Percentiles rank a stretch among this genome's conserved stretches.
phyloP scores from a whole-genome alignment of 2,329 filamentous ascomycete species.

The Ophiostoma ulmi region DNA sequence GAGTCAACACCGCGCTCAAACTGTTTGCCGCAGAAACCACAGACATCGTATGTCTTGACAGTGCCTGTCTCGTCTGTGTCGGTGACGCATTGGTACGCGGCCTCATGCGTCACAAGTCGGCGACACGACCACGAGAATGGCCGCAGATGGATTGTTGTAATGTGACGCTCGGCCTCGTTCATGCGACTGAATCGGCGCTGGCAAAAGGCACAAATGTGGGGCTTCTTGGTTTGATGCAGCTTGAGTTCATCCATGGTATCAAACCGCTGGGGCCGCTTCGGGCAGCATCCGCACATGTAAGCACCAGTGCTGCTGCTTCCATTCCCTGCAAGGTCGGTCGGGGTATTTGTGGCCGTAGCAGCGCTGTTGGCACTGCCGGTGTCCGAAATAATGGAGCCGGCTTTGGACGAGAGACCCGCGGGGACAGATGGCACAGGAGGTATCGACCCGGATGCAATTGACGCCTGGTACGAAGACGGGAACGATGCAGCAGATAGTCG shows the following conservation, averaged over 20 bases:
- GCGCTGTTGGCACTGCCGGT: slow-evolving; percentile 12
- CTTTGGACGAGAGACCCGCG: background rate
- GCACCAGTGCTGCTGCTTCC: background rate
- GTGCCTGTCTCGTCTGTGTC: slow-evolving; percentile 20
- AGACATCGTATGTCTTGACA: slow-evolving; percentile 22
- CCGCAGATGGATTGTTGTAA: slow-evolving; percentile 27
- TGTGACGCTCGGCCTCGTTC: slow-evolving; percentile 29
- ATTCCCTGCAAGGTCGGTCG: background rate
- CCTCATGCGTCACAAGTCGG: slow-evolving; percentile 22
- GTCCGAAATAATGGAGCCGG: slow-evolving; percentile 11
- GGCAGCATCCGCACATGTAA: slow-evolving; percentile 26
- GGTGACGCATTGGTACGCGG: slow-evolving; percentile 25
- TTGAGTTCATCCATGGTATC: slow-evolving; percentile 26
- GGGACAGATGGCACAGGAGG: background rate
- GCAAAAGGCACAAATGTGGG: slow-evolving; percentile 29
- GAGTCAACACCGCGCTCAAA: slow-evolving; percentile 18
- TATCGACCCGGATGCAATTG: slow-evolving; percentile 7
- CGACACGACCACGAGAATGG: slow-evolving; percentile 28
- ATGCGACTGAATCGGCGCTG: slow-evolving; percentile 27
- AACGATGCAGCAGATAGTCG: slow-evolving; percentile 26
- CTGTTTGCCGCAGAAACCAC: slow-evolving; percentile 27
- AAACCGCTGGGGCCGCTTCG: slow-evolving; percentile 27
- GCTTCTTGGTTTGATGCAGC: slow-evolving; percentile 27
- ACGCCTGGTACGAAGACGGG: slow-evolving; percentile 21
- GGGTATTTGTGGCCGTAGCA: slow-evolving; percentile 15